phyloP scores from a whole-genome alignment of 768 basidiomycete genomes.

The Psilocybe subaeruginosa region DNA sequence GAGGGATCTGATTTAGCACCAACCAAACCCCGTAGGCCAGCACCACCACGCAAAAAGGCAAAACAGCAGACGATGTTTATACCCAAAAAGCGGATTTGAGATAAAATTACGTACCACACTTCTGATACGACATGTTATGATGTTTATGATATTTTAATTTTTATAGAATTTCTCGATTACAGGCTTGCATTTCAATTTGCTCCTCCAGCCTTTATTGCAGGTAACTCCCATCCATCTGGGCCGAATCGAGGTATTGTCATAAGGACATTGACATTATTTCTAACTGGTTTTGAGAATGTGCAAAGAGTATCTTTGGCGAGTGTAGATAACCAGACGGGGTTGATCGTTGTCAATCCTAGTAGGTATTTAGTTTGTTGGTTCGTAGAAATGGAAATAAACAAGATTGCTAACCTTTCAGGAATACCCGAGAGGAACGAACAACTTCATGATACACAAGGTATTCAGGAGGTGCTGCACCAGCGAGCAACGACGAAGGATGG shows the following conservation, averaged over 20 bases:
- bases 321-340: constrained; percentile 84
- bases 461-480: constrained; percentile 74
- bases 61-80: constrained; percentile 57
- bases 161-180: not conserved
- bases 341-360: constrained; percentile 80
- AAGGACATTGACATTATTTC: constrained; percentile 64
- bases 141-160: constrained; percentile 12
- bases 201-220: constrained; percentile 54
- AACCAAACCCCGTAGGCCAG: constrained; percentile 30
- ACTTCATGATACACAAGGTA: constrained; percentile 86
- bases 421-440: constrained; percentile 71
- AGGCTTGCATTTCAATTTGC: not conserved
- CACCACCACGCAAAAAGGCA: constrained; percentile 29
- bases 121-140: constrained; percentile 8
- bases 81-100: constrained; percentile 49
- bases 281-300: constrained; percentile 85
- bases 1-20: not conserved
- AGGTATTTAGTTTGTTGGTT: not conserved
- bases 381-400: not conserved
- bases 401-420: constrained; percentile 70
- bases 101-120: not conserved
- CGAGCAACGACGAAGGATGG: constrained; percentile 86
- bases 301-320: constrained; percentile 83
- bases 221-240: constrained; percentile 85
- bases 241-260: constrained; percentile 88